phyloP scores from a whole-genome alignment of 257 asterid species.

The Perilla frutescens region DNA sequence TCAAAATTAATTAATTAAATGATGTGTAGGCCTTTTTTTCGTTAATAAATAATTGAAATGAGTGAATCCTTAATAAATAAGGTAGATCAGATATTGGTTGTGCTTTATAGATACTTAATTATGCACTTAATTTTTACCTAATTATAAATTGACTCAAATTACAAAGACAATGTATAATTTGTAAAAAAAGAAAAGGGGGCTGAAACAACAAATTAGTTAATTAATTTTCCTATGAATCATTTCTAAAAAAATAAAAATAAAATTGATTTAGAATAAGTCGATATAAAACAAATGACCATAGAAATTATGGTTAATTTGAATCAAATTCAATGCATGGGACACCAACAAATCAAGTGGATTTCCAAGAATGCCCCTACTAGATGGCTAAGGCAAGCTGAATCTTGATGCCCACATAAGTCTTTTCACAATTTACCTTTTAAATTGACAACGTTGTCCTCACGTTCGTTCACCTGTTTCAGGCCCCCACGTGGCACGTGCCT shows the following conservation, averaged over 20 bases:
- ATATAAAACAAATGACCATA: neutral
- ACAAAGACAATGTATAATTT: too few species aligned
- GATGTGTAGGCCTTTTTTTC: neutral
- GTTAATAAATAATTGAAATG: neutral
- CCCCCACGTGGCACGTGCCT: slow-evolving; percentile 44
- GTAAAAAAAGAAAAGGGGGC: too few species aligned
- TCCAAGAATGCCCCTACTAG: neutral
- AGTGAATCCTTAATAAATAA: neutral
- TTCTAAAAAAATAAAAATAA: too few species aligned
- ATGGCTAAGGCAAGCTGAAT: slow-evolving; percentile 7
- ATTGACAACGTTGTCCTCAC: slow-evolving; percentile 33
- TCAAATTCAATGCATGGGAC: neutral
- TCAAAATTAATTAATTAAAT: neutral
- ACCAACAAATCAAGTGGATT: neutral
- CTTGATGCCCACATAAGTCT: slow-evolving; percentile 29
- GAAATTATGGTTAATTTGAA: neutral
- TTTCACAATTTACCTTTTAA: neutral
- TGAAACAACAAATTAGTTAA: too few species aligned
- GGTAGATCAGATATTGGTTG: slow-evolving; percentile 11
- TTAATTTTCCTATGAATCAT: too few species aligned
- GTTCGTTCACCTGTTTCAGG: slow-evolving; percentile 26
- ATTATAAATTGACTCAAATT: neutral
- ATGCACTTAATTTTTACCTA: neutral
- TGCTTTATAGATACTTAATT: neutral
- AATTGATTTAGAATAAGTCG: too few species aligned